Evolutionary conservation across 176 grass and related monocot species (phyloP), one percentile per base, ranked within the genome.

Genomic region (Canna indica): DNA sequence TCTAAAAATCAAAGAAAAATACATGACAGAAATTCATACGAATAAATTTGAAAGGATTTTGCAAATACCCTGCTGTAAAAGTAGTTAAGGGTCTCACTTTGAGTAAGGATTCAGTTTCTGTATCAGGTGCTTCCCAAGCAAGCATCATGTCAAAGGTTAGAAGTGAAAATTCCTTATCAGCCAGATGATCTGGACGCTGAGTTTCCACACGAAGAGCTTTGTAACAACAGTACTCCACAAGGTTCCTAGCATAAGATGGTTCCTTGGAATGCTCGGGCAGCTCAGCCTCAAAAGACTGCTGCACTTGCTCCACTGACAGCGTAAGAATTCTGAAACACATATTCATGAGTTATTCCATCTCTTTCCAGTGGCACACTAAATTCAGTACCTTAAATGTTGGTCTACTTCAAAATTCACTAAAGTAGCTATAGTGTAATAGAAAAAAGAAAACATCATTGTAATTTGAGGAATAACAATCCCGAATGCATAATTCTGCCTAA

Each of bases 101-200:
- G 14, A 81, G 38, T 71, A 70, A 42, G 46, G 86, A 85, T 63
- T 97, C 84, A 1, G 59, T 85, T 17, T 90, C 79, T 14, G 71
- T 64, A 29, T 97, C 88, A 53, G 94, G 89, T 45, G 77, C 81
- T 80, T 92, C 83, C 94, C 94, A 97, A 60, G 89, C 94, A 75
- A 97, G 89, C 89, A 97, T 92, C 86, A 97, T 90, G 64, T 97
- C 86, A 48, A 75, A 97, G 20, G 89, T 90, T 61, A 97, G 76
- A 31, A 80, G 62, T 45, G 85, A 79, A 70, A 97, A 97, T 5
- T 85, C 94, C 64, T 86, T 80, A 79, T 97, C 88, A 36, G 64
- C 76, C 50, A 97, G 87, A 48, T 83, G 68, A 68, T 81, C 84
- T 7, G 76, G 79, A 20, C 76, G 59, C 84, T 66, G 79, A 27